Evolutionary conservation across 495 filamentous ascomycete species (phyloP).

Genomic region (Aspergillus panamensis): DNA sequence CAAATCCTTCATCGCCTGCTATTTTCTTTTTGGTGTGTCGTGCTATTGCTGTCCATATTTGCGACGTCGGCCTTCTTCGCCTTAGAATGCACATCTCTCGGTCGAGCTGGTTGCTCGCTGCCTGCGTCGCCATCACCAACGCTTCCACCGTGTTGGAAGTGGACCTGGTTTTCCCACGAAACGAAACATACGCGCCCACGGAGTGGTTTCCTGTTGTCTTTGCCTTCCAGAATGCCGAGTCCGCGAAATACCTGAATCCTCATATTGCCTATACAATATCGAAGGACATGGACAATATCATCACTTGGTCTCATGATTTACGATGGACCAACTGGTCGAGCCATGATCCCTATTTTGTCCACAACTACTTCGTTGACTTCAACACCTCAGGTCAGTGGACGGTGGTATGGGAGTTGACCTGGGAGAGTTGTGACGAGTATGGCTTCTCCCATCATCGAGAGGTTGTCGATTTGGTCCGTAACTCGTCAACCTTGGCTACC

Average conservation of each 20-base stretch:
- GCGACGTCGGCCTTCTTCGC: not conserved
- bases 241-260: conserved; percentile 20
- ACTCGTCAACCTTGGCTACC: not conserved
- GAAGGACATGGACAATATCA: conserved; percentile 3
- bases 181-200: conserved; percentile 38
- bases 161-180: conserved; percentile 40
- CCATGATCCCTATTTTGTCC: not conserved
- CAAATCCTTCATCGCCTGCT: not conserved
- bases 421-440: not conserved
- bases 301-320: not conserved
- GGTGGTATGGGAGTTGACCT: not conserved
- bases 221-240: conserved; percentile 32
- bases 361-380: not conserved
- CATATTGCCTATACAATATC: conserved; percentile 10
- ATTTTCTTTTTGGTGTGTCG: not conserved
- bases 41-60: not conserved
- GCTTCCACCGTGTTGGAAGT: conserved; percentile 26
- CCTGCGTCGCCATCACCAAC: conserved; percentile 10
- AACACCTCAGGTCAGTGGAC: not conserved
- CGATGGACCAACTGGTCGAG: not conserved
- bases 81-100: not conserved
- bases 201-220: conserved; percentile 35
- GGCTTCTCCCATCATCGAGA: not conserved
- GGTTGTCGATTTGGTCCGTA: too few species aligned
- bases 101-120: conserved; percentile 11